Percentiles rank a stretch among this genome's conserved stretches.
Conservation (phyloP, 352 stramenopile species). For the Pythium grandisporangium region DNA sequence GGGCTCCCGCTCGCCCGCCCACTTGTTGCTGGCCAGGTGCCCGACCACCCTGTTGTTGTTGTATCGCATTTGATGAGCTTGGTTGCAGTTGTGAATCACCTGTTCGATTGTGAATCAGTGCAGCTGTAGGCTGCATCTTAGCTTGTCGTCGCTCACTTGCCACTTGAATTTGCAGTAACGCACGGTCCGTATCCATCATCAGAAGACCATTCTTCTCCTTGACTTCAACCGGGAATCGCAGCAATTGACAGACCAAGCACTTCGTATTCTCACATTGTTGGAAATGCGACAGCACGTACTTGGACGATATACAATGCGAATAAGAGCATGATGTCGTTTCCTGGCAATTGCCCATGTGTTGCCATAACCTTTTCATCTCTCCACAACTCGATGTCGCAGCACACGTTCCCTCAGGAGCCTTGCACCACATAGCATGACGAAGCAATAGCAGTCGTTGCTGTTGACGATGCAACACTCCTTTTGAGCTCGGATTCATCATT, state of each 20-base stretch:
- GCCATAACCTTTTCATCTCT: constrained; percentile 98
- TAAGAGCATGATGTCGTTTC: constrained; percentile 95
- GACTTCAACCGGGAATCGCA: constrained; percentile 96
- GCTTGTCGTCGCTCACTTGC: constrained; percentile 41
- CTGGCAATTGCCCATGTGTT: constrained; percentile 97
- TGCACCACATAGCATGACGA: constrained; percentile 97
- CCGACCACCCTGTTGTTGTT: constrained; percentile 9
- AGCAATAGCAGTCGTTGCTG: constrained; percentile 96
- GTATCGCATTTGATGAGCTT: background rate
- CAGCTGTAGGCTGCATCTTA: constrained; percentile 18
- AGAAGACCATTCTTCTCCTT: constrained; percentile 86
- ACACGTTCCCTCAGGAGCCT: constrained; percentile 90
- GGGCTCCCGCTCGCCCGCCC: no score
- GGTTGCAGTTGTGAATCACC: background rate
- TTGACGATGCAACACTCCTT: constrained; percentile 96
- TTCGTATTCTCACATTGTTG: constrained; percentile 97
- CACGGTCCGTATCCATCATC: constrained; percentile 72
- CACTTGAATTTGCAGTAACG: constrained; percentile 70
- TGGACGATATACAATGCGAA: constrained; percentile 98
- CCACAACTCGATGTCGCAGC: constrained; percentile 93
- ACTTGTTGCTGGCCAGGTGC: constrained; percentile 1
- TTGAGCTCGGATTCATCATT: constrained; percentile 59
- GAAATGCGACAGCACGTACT: constrained; percentile 98
- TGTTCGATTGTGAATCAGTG: no score
- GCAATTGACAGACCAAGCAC: constrained; percentile 96